A percentile compares a stretch with the other conserved stretches of the same genome.
phyloP scores from a whole-genome alignment of 805 yeast species.

The Kazachstania viticola region DNA sequence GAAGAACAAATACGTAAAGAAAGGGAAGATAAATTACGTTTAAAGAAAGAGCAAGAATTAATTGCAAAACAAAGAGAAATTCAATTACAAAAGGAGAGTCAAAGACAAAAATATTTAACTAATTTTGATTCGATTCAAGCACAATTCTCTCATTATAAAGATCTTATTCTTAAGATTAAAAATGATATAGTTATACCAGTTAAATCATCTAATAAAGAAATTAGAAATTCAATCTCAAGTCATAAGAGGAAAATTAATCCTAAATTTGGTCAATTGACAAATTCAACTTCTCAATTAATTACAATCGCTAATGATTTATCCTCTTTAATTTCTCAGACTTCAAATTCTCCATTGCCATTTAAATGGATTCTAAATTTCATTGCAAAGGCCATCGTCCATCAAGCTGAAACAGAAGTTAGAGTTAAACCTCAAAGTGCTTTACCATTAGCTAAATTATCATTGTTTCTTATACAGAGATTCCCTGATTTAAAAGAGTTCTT shows the following conservation, averaged over 20 bases:
- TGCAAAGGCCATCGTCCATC: constrained; percentile 77
- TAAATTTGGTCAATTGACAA: constrained; percentile 83
- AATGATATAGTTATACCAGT: constrained; percentile 44
- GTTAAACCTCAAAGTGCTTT: constrained; percentile 67
- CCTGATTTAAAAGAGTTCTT: constrained; percentile 32
- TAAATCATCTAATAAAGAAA: constrained; percentile 34
- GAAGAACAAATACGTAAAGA: constrained; percentile 1
- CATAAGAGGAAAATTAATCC: constrained; percentile 73
- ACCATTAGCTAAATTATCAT: constrained; percentile 63
- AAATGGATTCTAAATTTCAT: constrained; percentile 71
- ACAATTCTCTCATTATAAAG: constrained; percentile 36
- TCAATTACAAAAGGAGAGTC: constrained; percentile 5
- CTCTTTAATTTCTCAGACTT: constrained; percentile 38
- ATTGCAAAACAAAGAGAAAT: constrained; percentile 13
- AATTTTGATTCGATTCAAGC: constrained; percentile 30
- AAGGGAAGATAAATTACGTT: constrained; percentile 18
- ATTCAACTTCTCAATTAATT: constrained; percentile 47
- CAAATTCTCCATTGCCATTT: constrained; percentile 38
- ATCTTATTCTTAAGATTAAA: constrained; percentile 49
- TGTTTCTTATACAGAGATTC: constrained; percentile 38
- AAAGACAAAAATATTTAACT: constrained; percentile 15
- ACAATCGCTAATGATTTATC: constrained; percentile 41
- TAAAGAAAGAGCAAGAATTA: constrained; percentile 11
- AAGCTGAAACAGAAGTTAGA: constrained; percentile 85
- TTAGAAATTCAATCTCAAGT: constrained; percentile 44